Percentiles rank a stretch among this genome's conserved stretches.
Evolutionary conservation across 2,329 filamentous ascomycete species (phyloP).

Genomic region (Fusarium acutatum): DNA sequence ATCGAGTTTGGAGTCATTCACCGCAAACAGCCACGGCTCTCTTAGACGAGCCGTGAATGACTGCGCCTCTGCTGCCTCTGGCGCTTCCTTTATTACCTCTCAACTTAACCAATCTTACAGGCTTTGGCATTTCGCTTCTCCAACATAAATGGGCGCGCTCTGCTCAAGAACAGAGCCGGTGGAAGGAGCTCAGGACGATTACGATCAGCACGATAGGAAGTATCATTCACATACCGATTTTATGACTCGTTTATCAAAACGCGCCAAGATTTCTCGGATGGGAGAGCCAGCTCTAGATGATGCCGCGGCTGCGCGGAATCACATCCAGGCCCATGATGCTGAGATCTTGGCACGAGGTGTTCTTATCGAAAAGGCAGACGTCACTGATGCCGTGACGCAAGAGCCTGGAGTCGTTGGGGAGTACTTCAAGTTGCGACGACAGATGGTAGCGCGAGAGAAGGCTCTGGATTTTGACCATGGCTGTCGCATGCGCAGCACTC

Average conservation of each 20-base stretch:
- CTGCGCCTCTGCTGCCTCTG: conserved; percentile 20
- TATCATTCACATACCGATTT: background rate
- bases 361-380: background rate
- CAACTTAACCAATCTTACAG: background rate
- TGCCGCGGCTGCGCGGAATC: conserved; percentile 33
- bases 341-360: conserved; percentile 23
- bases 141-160: conserved; percentile 41
- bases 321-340: conserved; percentile 41
- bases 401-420: conserved; percentile 24
- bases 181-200: conserved; percentile 17
- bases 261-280: conserved; percentile 5
- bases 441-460: conserved; percentile 46
- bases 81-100: conserved; percentile 2
- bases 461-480: conserved; percentile 52
- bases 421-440: conserved; percentile 46
- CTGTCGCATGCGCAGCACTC: conserved; percentile 45
- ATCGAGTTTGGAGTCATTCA: conserved; percentile 16
- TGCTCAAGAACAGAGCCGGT: conserved; percentile 36
- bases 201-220: conserved; percentile 12
- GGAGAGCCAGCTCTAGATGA: conserved; percentile 7
- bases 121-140: background rate
- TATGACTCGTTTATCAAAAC: conserved; percentile 24
- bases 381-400: background rate
- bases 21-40: conserved; percentile 17
- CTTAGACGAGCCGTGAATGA: background rate